Percentiles rank a stretch among this genome's conserved stretches.
Evolutionary conservation across 176 grass and related monocot species (phyloP).

Genomic region (Thalia dealbata): DNA sequence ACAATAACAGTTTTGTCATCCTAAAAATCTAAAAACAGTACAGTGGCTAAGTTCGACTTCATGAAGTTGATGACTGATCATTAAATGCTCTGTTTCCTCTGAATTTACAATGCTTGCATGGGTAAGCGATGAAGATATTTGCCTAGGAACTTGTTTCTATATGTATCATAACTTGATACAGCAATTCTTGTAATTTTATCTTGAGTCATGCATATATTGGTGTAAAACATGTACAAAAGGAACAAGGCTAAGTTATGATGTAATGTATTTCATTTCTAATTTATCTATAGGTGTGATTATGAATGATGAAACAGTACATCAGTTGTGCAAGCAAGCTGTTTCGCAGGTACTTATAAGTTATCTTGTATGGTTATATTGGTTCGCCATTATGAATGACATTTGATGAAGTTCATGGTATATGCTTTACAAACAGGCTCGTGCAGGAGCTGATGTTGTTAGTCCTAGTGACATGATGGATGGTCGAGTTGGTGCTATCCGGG

Average conservation of each 20-base stretch:
- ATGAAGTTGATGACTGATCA: too few species aligned
- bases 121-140: too few species aligned
- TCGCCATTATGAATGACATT: neutral
- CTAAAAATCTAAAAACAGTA: too few species aligned
- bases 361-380: constrained; percentile 3
- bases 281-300: constrained; percentile 67
- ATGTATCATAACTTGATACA: too few species aligned
- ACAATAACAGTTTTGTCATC: too few species aligned
- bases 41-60: too few species aligned
- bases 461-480: constrained; percentile 99
- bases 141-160: too few species aligned
- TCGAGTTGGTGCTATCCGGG: constrained; percentile 71
- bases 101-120: too few species aligned
- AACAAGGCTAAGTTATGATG: neutral
- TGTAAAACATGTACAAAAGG: neutral
- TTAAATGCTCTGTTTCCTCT: too few species aligned
- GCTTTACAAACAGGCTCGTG: constrained; percentile 52
- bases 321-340: constrained; percentile 96
- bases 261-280: neutral
- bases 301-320: constrained; percentile 96
- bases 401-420: neutral
- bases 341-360: constrained; percentile 50
- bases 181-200: too few species aligned
- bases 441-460: constrained; percentile 92
- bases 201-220: too few species aligned